phyloP scores from a whole-genome alignment of 2,329 filamentous ascomycete species.

The Microthyrium microscopicum region DNA sequence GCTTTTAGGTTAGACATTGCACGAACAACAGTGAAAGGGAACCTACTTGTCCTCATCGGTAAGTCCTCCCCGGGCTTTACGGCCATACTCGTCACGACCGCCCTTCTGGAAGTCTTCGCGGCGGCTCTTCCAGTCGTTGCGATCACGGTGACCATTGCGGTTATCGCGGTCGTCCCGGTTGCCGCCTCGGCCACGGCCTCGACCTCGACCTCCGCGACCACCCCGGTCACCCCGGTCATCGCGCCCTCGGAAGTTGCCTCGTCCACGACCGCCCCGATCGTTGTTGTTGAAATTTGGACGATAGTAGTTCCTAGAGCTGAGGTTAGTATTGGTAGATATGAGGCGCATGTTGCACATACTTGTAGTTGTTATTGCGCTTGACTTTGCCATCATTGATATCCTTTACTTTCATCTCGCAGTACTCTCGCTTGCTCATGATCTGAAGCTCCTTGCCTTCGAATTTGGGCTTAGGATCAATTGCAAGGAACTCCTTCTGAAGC shows the following conservation, averaged over 20 bases:
- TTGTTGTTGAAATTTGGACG: not conserved
- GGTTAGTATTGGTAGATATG: no score
- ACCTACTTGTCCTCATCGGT: slow-evolving; percentile 27
- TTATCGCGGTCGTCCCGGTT: slow-evolving; percentile 10
- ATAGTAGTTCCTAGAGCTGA: no score
- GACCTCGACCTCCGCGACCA: slow-evolving; percentile 16
- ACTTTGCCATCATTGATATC: slow-evolving; percentile 27
- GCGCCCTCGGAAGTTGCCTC: slow-evolving; percentile 16
- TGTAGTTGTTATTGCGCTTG: slow-evolving; percentile 14
- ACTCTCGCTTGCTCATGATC: slow-evolving; percentile 78
- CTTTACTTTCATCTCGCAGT: slow-evolving; percentile 40
- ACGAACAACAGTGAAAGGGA: slow-evolving; percentile 1
- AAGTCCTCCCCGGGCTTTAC: slow-evolving; percentile 10
- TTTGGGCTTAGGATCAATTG: slow-evolving; percentile 61
- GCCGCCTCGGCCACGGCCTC: slow-evolving; percentile 12
- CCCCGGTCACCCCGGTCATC: slow-evolving; percentile 16
- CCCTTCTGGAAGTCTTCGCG: slow-evolving; percentile 18
- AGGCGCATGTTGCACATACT: not conserved
- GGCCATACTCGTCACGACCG: slow-evolving; percentile 4
- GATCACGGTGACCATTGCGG: slow-evolving; percentile 8
- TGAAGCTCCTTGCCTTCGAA: slow-evolving; percentile 67
- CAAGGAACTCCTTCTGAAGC: slow-evolving; percentile 63
- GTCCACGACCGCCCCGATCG: slow-evolving; percentile 14
- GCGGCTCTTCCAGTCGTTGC: slow-evolving; percentile 13
- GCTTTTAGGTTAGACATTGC: slow-evolving; percentile 13